phyloP scores from a whole-genome alignment of 2,329 filamentous ascomycete species.

The Thielaviopsis cerberus region DNA sequence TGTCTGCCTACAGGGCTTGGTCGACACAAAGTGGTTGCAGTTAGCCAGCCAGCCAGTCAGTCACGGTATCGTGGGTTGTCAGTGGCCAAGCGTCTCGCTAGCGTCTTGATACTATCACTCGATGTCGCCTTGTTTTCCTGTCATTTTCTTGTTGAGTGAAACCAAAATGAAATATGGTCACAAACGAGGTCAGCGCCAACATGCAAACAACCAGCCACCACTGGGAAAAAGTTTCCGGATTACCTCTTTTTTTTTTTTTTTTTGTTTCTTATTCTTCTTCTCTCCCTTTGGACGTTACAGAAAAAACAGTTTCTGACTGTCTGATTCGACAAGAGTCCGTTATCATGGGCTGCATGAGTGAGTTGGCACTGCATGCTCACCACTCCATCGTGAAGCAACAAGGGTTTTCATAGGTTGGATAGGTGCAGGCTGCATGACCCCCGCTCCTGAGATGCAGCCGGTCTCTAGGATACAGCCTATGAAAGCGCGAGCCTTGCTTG shows the following conservation, averaged over 20 bases:
- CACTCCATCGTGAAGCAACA: slow-evolving; percentile 10
- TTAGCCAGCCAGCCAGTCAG: background rate
- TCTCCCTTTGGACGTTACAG: background rate
- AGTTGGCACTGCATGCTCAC: slow-evolving; percentile 12
- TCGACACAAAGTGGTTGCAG: background rate
- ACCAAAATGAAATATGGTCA: background rate
- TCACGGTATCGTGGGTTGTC: background rate
- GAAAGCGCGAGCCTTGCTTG: slow-evolving; percentile 9
- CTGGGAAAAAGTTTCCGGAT: background rate
- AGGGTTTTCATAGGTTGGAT: slow-evolving; percentile 10
- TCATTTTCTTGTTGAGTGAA: background rate
- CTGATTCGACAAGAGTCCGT: background rate
- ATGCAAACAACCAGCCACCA: background rate
- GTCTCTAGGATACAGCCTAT: slow-evolving; percentile 6
- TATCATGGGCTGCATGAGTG: slow-evolving; percentile 11
- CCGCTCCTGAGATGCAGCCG: slow-evolving; percentile 5
- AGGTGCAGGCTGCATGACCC: slow-evolving; percentile 5
- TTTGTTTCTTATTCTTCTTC: background rate
- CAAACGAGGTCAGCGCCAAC: background rate
- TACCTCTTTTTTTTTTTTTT: background rate
- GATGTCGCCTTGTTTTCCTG: background rate
- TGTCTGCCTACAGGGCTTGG: background rate
- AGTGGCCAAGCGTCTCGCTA: background rate
- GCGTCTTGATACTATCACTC: background rate
- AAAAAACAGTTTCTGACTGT: background rate